Evolutionary conservation across 177 flowering plant species (phyloP).

Genomic region (Vitis hybrid): DNA sequence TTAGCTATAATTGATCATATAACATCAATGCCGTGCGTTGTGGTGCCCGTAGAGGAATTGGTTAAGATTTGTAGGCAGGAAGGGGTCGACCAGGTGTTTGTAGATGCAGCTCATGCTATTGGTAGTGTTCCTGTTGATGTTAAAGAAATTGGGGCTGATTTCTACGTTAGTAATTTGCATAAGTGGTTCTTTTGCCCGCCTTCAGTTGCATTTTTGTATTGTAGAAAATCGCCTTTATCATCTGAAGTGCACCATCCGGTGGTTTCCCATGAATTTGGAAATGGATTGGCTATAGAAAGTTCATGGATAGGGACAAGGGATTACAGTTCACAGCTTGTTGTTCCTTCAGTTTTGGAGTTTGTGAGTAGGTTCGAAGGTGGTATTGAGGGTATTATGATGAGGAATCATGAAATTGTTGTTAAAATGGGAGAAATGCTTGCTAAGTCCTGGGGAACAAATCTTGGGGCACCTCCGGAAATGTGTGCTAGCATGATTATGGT

Average conservation of each 20-base stretch:
- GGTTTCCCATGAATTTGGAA: conserved; percentile 87
- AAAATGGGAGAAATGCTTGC: conserved; percentile 89
- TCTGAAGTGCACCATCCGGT: conserved; percentile 83
- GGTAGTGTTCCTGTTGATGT: conserved; percentile 74
- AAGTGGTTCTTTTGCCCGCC: conserved; percentile 98
- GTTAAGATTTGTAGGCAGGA: conserved; percentile 31
- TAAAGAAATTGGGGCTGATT: conserved; percentile 86
- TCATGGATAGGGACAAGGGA: conserved; percentile 97
- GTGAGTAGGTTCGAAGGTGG: conserved; percentile 81
- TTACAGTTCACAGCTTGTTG: conserved; percentile 82
- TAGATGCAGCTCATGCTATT: conserved; percentile 88
- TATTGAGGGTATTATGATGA: conserved; percentile 71
- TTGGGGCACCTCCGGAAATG: conserved; percentile 78
- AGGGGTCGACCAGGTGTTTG: conserved; percentile 52
- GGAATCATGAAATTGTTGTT: conserved; percentile 78
- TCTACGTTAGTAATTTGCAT: conserved; percentile 85
- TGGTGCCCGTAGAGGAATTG: conserved; percentile 26
- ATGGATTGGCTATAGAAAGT: conserved; percentile 85
- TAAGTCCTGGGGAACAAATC: conserved; percentile 78
- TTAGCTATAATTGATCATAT: conserved; percentile 41
- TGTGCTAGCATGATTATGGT: conserved; percentile 89
- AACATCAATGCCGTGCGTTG: conserved; percentile 38
- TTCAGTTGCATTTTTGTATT: conserved; percentile 74
- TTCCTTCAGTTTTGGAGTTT: conserved; percentile 74
- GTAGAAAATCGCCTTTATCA: conserved; percentile 30